Evolutionary conservation across 768 basidiomycete species (phyloP).

Genomic region (Rhizopogon salebrosus): DNA sequence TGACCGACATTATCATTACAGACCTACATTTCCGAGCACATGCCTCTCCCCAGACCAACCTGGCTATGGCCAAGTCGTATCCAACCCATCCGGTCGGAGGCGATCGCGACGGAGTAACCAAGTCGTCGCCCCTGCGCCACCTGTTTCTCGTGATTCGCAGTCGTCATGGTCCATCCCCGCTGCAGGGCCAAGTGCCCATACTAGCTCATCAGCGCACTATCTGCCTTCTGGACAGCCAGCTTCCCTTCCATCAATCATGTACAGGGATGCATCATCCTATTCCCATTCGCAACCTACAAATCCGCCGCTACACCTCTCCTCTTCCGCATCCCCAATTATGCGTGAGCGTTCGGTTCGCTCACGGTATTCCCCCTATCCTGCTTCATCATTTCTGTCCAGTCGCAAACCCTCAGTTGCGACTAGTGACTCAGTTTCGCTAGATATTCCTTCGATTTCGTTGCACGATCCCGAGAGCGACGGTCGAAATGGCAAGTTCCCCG

Average conservation of each 20-base stretch:
- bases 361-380: constrained; percentile 45
- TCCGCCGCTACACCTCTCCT: constrained; percentile 28
- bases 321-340: constrained; percentile 19
- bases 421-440: constrained; percentile 26
- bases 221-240: constrained; percentile 19
- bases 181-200: constrained; percentile 19
- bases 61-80: constrained; percentile 81
- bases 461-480: constrained; percentile 25
- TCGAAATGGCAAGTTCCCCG: constrained; percentile 19
- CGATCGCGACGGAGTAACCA: constrained; percentile 52
- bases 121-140: constrained; percentile 26
- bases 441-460: constrained; percentile 30
- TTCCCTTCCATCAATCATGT: constrained; percentile 18
- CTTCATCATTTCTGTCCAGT: constrained; percentile 16
- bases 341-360: constrained; percentile 19
- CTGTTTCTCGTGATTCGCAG: constrained; percentile 26
- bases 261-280: constrained; percentile 16
- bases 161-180: constrained; percentile 44
- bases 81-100: constrained; percentile 53
- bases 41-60: constrained; percentile 83
- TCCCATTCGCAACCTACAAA: constrained; percentile 25
- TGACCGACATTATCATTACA: constrained; percentile 26
- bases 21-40: constrained; percentile 78
- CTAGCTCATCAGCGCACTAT: constrained; percentile 14
- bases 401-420: constrained; percentile 20